Evolutionary conservation across 169 alveolate species (phyloP), one percentile per base, ranked within the genome.

Genomic region (Cryptosporidium muris): DNA sequence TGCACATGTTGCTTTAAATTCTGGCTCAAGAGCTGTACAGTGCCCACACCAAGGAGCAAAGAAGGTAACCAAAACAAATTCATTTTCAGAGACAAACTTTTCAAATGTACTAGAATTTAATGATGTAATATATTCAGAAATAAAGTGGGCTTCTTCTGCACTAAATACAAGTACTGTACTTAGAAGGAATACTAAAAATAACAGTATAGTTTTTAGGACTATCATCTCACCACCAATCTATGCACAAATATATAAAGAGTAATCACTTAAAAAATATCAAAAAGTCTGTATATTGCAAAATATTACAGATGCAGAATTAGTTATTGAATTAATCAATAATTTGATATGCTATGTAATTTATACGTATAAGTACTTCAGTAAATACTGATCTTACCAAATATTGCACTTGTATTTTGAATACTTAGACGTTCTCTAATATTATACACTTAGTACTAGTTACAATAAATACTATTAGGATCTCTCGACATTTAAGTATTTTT

Each of bases 11-110:
- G 93, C 93, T 63, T 93, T 89, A 80, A 93, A 96, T 54, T 94
- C 95, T 9, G 99, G 98, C 81, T 96, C 97, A 38, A 96, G 90
- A 67, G 93, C 91, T 81, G 95, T 93, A 90, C 99, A 96, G 81
- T 95, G 97, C n/a, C 96, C 96, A 66, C 94, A 89, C 98, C 98
- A 96, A 9, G 98, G 98, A 43, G 99, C 98, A 81, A 95, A 96
- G 88, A 94, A 96, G 66, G 95, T 93, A 34, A 95, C 96, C 64
- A 95, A 89, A 49, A 95, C 89, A 82, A 91, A 80, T 34, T 90
- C 94, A 65, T 91, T 89, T 51, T 85, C 89, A 43, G 65, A 66
- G 34, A 96, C 89, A 58, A 92, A 94, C 5, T 91, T 94, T 25
- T 94, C 95, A 80, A 94, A 94, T 89, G 91, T 96, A 47, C 81